Evolutionary conservation across 2,329 filamentous ascomycete genomes (phyloP).

Genomic region (Colletotrichum chlorophyti): DNA sequence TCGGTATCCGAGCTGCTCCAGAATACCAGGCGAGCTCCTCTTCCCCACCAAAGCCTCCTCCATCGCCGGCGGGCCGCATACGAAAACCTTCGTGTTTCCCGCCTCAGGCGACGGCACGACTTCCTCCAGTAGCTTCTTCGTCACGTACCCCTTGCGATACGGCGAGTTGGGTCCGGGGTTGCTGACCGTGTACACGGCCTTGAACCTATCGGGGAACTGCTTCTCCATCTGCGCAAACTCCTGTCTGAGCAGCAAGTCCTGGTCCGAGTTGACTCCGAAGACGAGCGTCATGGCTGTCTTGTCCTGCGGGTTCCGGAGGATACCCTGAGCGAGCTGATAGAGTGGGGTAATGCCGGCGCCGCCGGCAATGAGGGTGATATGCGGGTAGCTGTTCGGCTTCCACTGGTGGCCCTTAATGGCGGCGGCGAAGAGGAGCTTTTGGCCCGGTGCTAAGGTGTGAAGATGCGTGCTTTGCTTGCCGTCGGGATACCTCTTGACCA

Average conservation of each 20-base stretch:
- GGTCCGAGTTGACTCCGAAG: conserved; percentile 70
- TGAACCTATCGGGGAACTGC: conserved; percentile 62
- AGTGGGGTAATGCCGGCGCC: conserved; percentile 77
- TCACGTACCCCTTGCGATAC: conserved; percentile 63
- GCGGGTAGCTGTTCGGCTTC: conserved; percentile 54
- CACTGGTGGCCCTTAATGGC: conserved; percentile 62
- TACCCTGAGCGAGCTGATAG: conserved; percentile 68
- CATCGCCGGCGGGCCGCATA: conserved; percentile 75
- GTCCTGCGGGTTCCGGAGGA: conserved; percentile 67
- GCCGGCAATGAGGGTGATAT: conserved; percentile 72
- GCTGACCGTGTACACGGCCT: conserved; percentile 64
- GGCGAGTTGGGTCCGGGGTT: conserved; percentile 47
- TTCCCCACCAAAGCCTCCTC: conserved; percentile 61
- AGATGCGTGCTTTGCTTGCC: conserved; percentile 70
- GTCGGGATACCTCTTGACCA: conserved; percentile 73
- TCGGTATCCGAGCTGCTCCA: conserved; percentile 63
- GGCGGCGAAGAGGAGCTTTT: conserved; percentile 63
- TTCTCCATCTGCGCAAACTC: conserved; percentile 62
- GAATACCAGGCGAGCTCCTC: conserved; percentile 51
- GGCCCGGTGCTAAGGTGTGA: conserved; percentile 69
- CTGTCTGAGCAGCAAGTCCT: conserved; percentile 61
- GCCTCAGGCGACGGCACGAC: conserved; percentile 44
- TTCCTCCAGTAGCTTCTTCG: conserved; percentile 60
- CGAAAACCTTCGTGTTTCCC: conserved; percentile 63
- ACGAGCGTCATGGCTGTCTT: conserved; percentile 69